These are phyloP conservation scores for Linnemannia hyalina DNA, from an alignment of 192 early-diverging fungal genomes.

Conservation along the genomic window DNA sequence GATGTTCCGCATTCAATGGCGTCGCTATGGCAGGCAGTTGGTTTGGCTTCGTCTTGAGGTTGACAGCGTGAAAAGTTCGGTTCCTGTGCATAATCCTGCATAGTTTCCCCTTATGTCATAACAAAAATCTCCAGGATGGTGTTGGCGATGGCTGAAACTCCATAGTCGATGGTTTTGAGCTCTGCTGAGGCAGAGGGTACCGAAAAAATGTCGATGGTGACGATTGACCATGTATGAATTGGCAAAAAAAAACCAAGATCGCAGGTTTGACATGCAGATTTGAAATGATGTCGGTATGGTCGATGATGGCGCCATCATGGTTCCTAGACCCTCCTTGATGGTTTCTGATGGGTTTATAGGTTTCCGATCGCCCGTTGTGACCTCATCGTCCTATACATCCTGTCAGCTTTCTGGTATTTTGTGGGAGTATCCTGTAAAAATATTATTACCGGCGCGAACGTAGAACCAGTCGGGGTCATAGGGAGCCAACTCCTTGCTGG, in stretches of 20 bases:
- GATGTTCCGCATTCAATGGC: neutral
- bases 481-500: conserved; percentile 97
- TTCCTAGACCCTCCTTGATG: neutral
- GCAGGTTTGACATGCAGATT: neutral
- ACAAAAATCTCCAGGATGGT: neutral
- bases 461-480: conserved; percentile 99
- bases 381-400: neutral
- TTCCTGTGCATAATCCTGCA: neutral
- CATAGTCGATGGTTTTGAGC: neutral
- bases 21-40: neutral
- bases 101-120: neutral
- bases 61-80: neutral
- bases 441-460: conserved; percentile 86
- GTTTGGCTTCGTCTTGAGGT: too few relatives aligned
- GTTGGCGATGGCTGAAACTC: neutral
- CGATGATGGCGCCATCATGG: neutral
- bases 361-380: conserved; percentile 8
- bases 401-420: neutral
- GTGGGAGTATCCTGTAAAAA: neutral
- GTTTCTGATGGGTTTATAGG: neutral
- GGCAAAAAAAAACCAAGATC: neutral
- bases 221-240: conserved; percentile 1
- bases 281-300: neutral
- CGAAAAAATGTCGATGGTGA: neutral
- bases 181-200: neutral